Percentiles rank a stretch among this genome's conserved stretches.
These are phyloP conservation scores for Cyberlindnera suaveolens DNA, from an alignment of 805 yeast genomes.

Conservation along the genomic window DNA sequence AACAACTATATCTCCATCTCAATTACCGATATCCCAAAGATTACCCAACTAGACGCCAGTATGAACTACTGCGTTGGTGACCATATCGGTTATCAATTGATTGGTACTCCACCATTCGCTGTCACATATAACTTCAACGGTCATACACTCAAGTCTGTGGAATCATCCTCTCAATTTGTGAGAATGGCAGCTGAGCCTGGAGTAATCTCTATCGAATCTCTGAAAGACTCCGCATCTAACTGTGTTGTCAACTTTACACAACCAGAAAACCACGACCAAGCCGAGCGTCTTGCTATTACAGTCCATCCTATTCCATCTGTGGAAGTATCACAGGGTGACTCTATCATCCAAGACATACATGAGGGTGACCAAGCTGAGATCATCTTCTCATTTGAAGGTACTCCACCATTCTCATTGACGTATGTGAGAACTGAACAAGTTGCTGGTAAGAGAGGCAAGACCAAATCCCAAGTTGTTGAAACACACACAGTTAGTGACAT, in stretches of 20 bases:
- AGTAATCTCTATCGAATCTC: constrained; percentile 52
- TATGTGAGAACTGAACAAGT: constrained; percentile 66
- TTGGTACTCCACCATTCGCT: constrained; percentile 76
- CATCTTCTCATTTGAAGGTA: constrained; percentile 73
- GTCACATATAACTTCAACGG: constrained; percentile 72
- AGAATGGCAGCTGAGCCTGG: constrained; percentile 84
- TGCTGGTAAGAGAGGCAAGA: constrained; percentile 32
- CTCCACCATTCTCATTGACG: constrained; percentile 85
- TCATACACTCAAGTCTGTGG: constrained; percentile 48
- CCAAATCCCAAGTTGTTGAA: constrained; percentile 56
- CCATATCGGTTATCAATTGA: constrained; percentile 65
- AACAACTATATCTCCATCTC: constrained; percentile 45
- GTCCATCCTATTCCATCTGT: constrained; percentile 71
- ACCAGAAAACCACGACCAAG: constrained; percentile 27
- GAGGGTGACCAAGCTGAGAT: constrained; percentile 94
- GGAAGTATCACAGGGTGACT: constrained; percentile 74
- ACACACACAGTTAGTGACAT: constrained; percentile 55
- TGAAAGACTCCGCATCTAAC: constrained; percentile 68
- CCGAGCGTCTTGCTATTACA: constrained; percentile 29
- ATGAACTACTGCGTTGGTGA: constrained; percentile 87
- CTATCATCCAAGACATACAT: constrained; percentile 73
- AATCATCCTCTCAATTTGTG: constrained; percentile 42
- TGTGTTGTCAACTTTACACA: constrained; percentile 60
- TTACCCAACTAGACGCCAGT: constrained; percentile 37
- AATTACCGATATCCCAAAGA: constrained; percentile 73